A percentile compares a stretch with the other conserved stretches of the same genome.
Conservation (phyloP, 192 early-diverging fungal species). For the Hyaloraphidium curvatum region DNA sequence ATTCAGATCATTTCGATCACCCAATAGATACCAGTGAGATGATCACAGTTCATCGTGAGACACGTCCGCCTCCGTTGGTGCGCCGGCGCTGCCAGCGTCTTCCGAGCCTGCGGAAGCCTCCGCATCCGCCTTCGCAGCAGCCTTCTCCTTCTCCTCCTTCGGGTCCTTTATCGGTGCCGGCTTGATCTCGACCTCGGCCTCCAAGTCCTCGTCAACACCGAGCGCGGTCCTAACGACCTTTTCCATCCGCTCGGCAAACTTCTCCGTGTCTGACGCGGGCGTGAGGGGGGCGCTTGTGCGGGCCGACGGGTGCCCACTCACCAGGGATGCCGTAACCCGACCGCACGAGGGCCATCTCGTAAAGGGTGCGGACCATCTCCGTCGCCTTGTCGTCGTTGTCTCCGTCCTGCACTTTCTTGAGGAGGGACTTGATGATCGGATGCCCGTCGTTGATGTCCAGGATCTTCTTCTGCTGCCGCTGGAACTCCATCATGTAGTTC, state of each 20-base stretch:
- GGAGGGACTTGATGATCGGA: constrained; percentile 31
- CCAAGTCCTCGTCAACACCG: constrained; percentile 8
- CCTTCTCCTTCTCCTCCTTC: neutral
- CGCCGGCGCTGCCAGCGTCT: neutral
- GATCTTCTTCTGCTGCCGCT: constrained; percentile 33
- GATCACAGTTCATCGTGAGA: constrained; percentile 9
- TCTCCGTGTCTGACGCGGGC: too few species aligned
- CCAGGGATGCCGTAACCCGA: constrained; percentile 38
- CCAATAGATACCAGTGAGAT: too few species aligned
- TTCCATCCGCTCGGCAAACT: constrained; percentile 13
- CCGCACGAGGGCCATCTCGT: constrained; percentile 40
- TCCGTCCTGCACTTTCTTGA: constrained; percentile 23
- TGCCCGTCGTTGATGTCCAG: constrained; percentile 50
- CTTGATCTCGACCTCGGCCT: constrained; percentile 9
- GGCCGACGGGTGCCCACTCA: too few species aligned
- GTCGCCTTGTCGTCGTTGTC: constrained; percentile 24
- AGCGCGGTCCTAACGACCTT: constrained; percentile 4
- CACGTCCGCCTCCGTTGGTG: too few species aligned
- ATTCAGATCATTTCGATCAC: too few species aligned
- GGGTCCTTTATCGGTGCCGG: constrained; percentile 5
- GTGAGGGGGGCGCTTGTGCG: too few species aligned
- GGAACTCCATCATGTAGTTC: constrained; percentile 22
- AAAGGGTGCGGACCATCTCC: constrained; percentile 24
- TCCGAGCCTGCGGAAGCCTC: neutral
- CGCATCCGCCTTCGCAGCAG: neutral